Evolutionary conservation across 306 rosid genomes (phyloP), one percentile per base, ranked within the genome.

Genomic region (Biancaea sappan): DNA sequence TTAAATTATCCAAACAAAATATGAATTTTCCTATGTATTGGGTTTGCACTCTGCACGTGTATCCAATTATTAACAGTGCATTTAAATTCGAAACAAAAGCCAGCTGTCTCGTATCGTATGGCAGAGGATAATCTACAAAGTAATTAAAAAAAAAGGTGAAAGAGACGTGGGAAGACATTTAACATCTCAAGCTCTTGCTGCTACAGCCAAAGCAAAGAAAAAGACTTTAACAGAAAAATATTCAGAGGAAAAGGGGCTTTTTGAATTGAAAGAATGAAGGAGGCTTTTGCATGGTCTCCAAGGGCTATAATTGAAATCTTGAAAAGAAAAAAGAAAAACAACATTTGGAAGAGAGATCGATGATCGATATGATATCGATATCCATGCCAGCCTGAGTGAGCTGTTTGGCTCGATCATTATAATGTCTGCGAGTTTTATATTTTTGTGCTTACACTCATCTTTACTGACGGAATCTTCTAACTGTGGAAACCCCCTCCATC

Each of bases 261-360:
- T 71, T 77, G 86, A 86, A 81, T 72, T 62, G 80, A 79, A 84
- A 80, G 83, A 56, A 76, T 75, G 79, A 79, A 75, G 88, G 76
- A 82, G 72, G n/a, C 90, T 94, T 94, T 94, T 91, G 92, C 94
- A 94, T 94, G 97, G 98, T 91, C 97, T 94, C 90, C 96, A 65
- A 94, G 97, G 78, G 68, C 24, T 79, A 91, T 93, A 72, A 93
- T 93, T 90, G 86, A 83, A 72, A 86, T 85, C 81, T 85, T 73
- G 88, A 26, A 50, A 80, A 58, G 69, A 80, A 58, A 87, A 88
- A 83, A 3, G 67, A 84, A 86, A 82, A 79, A 79, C 68, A 69
- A 72, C 79, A 66, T 54, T 52, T 82, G 76, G 66, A 34, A 16
- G 43, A 59, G 37, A n/a, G n/a, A n/a, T n/a, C n/a, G n/a, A n/a